Base-by-base conservation (phyloP, 768 basidiomycete genomes). In the Gymnopilus junonius region DNA sequence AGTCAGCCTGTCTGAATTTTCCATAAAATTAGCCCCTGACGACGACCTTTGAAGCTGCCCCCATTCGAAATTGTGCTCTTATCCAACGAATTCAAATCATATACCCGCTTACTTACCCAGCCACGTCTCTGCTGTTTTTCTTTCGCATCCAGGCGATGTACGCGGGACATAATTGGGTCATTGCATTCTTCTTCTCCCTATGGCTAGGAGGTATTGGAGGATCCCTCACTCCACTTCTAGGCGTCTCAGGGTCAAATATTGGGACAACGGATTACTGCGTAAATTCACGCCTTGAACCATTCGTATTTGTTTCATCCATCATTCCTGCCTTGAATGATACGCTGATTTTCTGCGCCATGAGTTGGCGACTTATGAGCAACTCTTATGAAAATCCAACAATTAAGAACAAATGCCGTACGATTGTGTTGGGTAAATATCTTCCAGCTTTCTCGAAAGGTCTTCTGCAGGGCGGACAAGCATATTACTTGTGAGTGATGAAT, bases 101-200 rank as follows among this genome's bases (percentile, higher is more conserved):
- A 3, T 55, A 40, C 31, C 54, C 39, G 35, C 17, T 61, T 2
- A 23, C 55, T 4, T 27, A 61, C 1, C 27, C 34, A 6, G 51
- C 59, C 4, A 61, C 64, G 5, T 21, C 59, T 2, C 27, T 65
- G 11, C 55, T 65, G 4, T 61, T 65, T 40, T 58, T 65, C 17
- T 17, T 65, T 25, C 63, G 63, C 0, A 37, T 64, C 27, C 58
- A 27, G 4, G 63, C 63, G 10, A 20, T 64, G 8, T 59, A 48
- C 31, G 7, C 15, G 1, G 43, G 51, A 1, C 59, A 55, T 3
- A 59, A 14, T 29, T 25, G 4, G 3, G 27, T 64, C 20, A 45
- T 53, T 29, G 32, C 2, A 29, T 43, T 64, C 35, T 64, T 59
- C 51, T 37, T 46, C 40, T 25, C 55, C 35, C 11, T 54, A 8